Percentiles rank a stretch among this genome's conserved stretches.
Conservation (phyloP, 2,329 filamentous ascomycete genomes). For the Colletotrichum lupini region DNA sequence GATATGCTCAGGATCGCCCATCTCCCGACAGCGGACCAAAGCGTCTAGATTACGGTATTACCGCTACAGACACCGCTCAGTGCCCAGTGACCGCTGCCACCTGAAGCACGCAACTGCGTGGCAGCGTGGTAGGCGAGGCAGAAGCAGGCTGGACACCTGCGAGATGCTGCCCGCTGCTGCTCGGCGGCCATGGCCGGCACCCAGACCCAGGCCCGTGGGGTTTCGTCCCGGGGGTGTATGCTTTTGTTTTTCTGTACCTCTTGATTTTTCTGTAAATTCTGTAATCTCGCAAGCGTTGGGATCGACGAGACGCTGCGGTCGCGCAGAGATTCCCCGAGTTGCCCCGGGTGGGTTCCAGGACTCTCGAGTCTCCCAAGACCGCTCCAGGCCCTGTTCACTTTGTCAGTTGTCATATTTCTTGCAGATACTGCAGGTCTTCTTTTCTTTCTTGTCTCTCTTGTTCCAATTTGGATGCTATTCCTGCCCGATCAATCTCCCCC, state of each 20-base stretch:
- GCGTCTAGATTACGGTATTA: background rate
- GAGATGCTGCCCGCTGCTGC: background rate
- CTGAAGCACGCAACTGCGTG: background rate
- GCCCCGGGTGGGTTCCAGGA: background rate
- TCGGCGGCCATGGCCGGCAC: slow-evolving; percentile 6
- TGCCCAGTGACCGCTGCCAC: background rate
- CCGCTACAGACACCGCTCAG: slow-evolving; percentile 6
- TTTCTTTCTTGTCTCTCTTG: background rate
- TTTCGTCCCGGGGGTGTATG: background rate
- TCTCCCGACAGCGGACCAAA: background rate
- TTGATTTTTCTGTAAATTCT: background rate
- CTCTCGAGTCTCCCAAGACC: background rate
- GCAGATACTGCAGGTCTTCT: background rate
- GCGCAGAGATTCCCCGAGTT: slow-evolving; percentile 4
- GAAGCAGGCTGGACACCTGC: background rate
- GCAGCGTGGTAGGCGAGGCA: background rate
- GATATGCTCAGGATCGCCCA: slow-evolving; percentile 10
- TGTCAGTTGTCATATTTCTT: background rate
- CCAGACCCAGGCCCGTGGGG: slow-evolving; percentile 7
- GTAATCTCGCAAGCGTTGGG: background rate
- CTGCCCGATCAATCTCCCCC: background rate
- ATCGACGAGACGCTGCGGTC: slow-evolving; percentile 4
- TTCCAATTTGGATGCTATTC: background rate
- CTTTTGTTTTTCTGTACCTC: too few species aligned
- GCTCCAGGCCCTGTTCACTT: background rate